phyloP scores from a whole-genome alignment of 1,139 yeast species.

The Pichia inconspicua region DNA sequence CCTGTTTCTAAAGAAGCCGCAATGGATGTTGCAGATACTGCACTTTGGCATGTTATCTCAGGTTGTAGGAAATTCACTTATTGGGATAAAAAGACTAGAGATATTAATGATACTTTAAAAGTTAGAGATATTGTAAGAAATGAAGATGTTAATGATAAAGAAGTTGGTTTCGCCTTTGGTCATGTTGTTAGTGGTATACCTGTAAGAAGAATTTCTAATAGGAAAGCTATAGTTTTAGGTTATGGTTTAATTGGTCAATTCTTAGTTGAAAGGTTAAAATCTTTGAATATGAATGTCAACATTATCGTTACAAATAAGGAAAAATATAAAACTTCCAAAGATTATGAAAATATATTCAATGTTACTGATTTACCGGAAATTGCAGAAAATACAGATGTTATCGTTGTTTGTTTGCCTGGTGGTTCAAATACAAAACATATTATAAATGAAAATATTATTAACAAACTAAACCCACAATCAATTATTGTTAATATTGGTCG shows the following conservation, averaged over 20 bases:
- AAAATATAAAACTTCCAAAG: not conserved
- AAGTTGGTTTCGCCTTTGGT: slow-evolving; percentile 28
- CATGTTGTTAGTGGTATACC: slow-evolving; percentile 37
- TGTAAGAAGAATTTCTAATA: slow-evolving; percentile 14
- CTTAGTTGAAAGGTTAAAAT: slow-evolving; percentile 48
- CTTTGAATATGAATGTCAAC: slow-evolving; percentile 53
- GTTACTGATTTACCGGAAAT: slow-evolving; percentile 28
- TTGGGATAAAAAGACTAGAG: slow-evolving; percentile 37
- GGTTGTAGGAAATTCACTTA: slow-evolving; percentile 55
- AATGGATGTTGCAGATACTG: slow-evolving; percentile 74
- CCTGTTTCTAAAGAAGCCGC: slow-evolving; percentile 48
- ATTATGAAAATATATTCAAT: not conserved
- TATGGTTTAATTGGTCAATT: slow-evolving; percentile 71
- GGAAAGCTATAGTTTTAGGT: slow-evolving; percentile 55
- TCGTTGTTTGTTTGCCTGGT: slow-evolving; percentile 65
- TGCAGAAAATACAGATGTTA: slow-evolving; percentile 40
- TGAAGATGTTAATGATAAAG: slow-evolving; percentile 3
- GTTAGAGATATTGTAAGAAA: slow-evolving; percentile 15
- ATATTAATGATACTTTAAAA: slow-evolving; percentile 2
- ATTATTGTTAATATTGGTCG: slow-evolving; percentile 75
- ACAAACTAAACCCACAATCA: slow-evolving; percentile 42
- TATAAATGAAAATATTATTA: slow-evolving; percentile 42
- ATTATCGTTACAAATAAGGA: slow-evolving; percentile 7
- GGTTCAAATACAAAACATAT: slow-evolving; percentile 50
- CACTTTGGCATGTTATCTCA: slow-evolving; percentile 49